Base-by-base conservation (phyloP, 1,139 yeast genomes). In the Scheffersomyces lignicola region DNA sequence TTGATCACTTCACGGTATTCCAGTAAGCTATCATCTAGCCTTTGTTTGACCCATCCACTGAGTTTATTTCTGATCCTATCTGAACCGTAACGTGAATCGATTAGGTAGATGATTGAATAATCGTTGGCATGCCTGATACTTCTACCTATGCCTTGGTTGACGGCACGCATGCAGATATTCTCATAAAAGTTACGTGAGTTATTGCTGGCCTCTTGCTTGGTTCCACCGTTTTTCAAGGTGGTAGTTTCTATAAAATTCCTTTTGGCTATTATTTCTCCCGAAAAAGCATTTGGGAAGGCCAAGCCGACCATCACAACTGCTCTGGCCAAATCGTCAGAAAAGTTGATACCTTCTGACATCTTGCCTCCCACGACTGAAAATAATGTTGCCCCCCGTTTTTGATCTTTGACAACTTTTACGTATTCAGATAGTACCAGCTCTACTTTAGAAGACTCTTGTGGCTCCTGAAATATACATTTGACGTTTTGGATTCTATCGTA, bases 361-460 rank as follows among this genome's bases (percentile, higher is more conserved):
- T 84, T 84, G 0, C 97, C 98, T 2, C 97, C 97, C 11, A 92
- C 96, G 1, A 92, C 96, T 0, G 96, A 81, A 20, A 90, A 68
- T 5, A 92, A 58, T 1, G 85, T 49, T 0, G 95, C 92, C 0
- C 95, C 94, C 5, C 52, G 37, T 2, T 37, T 32, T 1, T 45
- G 40, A 2, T 29, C 29, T n/a, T 44, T 47, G 9, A 60, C 65
- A 2, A 58, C 47, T 1, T 59, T 49, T 1, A 81, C 59, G 49
- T 83, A 92, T 2, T 70, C 73, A 0, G 55, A 43, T 12, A 90
- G 58, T 0, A 76, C 62, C 20, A 59, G 53, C 1, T 72, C 78
- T 1, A 74, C 74, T 4, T 64, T 60, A 1, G 56, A 39, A 0
- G 72, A 52, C 3, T 64, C 62, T 21, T 67, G 62, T 0, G 82